Evolutionary conservation across 495 filamentous ascomycete genomes (phyloP).

Genomic region (Hypoxylon lienhwacheense): DNA sequence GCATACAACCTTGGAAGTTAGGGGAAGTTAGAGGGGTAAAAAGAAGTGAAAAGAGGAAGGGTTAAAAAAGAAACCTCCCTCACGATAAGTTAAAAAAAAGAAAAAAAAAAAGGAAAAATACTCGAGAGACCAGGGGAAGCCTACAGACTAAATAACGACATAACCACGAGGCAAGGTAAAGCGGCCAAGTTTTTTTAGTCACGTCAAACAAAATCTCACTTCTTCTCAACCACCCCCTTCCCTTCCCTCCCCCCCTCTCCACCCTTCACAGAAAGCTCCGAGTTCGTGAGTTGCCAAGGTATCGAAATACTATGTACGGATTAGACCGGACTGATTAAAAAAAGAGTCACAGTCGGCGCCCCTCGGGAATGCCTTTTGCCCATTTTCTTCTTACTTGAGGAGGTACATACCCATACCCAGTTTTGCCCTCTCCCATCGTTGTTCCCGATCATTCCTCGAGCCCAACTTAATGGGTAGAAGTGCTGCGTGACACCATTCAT

Average conservation of each 20-base stretch:
- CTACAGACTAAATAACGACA: constrained; percentile 21
- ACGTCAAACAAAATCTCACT: constrained; percentile 25
- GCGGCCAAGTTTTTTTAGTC: constrained; percentile 16
- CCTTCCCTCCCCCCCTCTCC: no score
- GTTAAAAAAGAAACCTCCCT: no score
- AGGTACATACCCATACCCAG: no score
- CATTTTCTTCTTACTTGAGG: constrained; percentile 12
- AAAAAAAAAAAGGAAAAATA: background rate
- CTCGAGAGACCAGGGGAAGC: constrained; percentile 15
- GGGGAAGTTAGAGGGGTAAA: no score
- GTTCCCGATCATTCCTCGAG: constrained; percentile 24
- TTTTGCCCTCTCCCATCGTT: constrained; percentile 22
- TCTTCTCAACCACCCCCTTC: no score
- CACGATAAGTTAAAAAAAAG: no score
- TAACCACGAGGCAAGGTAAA: constrained; percentile 23
- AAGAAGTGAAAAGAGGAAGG: no score
- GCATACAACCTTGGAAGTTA: no score
- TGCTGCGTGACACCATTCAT: constrained; percentile 32
- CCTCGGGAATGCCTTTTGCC: constrained; percentile 17
- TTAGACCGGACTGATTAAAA: constrained; percentile 16
- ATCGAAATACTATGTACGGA: no score
- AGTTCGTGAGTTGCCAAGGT: constrained; percentile 33
- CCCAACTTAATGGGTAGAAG: constrained; percentile 17
- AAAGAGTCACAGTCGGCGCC: constrained; percentile 35
- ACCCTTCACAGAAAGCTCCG: constrained; percentile 32